Conservation (phyloP, 2,329 filamentous ascomycete species). For the Botrytis galanthina region DNA sequence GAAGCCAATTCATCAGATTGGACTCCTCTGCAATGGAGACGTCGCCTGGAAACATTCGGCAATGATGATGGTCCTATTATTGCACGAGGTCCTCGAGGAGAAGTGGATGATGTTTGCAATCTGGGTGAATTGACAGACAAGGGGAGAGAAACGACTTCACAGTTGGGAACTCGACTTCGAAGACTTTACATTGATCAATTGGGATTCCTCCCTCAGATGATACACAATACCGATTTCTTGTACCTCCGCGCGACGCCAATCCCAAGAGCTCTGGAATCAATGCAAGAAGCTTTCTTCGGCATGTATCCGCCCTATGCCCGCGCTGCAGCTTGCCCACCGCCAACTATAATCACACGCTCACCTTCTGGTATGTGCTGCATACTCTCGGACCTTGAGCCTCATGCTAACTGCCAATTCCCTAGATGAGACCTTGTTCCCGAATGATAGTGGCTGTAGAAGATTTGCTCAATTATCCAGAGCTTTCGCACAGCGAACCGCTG, state of each 20-base stretch:
- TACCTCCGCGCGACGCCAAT: conserved; percentile 75
- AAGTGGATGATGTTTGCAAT: conserved; percentile 80
- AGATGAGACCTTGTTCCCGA: conserved; percentile 79
- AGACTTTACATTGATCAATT: conserved; percentile 73
- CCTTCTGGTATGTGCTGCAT: conserved; percentile 41
- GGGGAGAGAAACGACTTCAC: conserved; percentile 69
- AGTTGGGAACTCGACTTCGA: conserved; percentile 66
- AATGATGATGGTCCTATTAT: conserved; percentile 66
- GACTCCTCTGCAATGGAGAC: conserved; percentile 53
- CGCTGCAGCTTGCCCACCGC: conserved; percentile 53
- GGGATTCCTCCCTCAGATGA: conserved; percentile 62
- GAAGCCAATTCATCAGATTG: conserved; percentile 45
- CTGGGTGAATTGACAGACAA: conserved; percentile 73
- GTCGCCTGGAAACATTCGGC: conserved; percentile 81
- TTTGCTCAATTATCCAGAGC: conserved; percentile 67
- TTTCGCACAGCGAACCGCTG: conserved; percentile 69
- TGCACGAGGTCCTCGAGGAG: conserved; percentile 63
- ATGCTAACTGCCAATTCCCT: not conserved
- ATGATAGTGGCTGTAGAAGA: conserved; percentile 70
- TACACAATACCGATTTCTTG: conserved; percentile 57
- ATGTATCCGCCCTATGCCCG: conserved; percentile 63
- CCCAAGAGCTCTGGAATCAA: conserved; percentile 71
- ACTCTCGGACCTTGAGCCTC: not conserved
- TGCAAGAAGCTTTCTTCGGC: conserved; percentile 73
- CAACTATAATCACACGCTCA: conserved; percentile 64